Percentiles rank a stretch among this genome's conserved stretches.
These are phyloP conservation scores for Puccinia novopanici DNA, from an alignment of 1,284 basidiomycete genomes.

Conservation along the genomic window DNA sequence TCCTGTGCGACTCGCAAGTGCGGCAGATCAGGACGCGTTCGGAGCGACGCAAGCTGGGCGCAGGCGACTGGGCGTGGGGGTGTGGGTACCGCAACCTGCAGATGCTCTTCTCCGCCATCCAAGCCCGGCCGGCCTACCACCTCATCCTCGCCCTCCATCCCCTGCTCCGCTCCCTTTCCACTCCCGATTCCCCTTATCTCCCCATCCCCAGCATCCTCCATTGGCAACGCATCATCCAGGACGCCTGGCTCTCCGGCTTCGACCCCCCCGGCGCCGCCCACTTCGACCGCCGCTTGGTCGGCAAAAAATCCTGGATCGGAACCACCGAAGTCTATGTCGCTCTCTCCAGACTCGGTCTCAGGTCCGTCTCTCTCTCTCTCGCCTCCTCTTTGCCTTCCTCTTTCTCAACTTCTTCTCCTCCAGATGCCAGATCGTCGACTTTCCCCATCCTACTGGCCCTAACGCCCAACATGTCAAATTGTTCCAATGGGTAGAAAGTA, in stretches of 20 bases:
- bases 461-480: slow-evolving; percentile 51
- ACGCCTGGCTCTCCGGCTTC: slow-evolving; percentile 55
- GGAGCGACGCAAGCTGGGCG: background rate
- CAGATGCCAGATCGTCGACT: slow-evolving; percentile 55
- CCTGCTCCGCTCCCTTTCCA: background rate
- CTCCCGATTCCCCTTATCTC: background rate
- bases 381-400: background rate
- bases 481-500: slow-evolving; percentile 40
- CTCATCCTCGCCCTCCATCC: slow-evolving; percentile 5
- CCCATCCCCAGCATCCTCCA: slow-evolving; percentile 54
- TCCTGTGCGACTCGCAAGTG: background rate
- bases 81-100: slow-evolving; percentile 55
- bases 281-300: slow-evolving; percentile 53
- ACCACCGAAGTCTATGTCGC: slow-evolving; percentile 56
- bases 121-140: slow-evolving; percentile 52
- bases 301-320: slow-evolving; percentile 56
- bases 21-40: slow-evolving; percentile 13
- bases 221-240: slow-evolving; percentile 54
- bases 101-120: slow-evolving; percentile 55
- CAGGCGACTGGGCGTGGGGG: slow-evolving; percentile 38
- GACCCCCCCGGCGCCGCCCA: slow-evolving; percentile 54
- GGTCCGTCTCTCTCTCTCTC: slow-evolving; percentile 45
- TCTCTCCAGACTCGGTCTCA: slow-evolving; percentile 54
- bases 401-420: background rate
- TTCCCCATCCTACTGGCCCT: slow-evolving; percentile 52